Conservation (phyloP, 2,329 filamentous ascomycete species). For the Corniculantispora saksenae region DNA sequence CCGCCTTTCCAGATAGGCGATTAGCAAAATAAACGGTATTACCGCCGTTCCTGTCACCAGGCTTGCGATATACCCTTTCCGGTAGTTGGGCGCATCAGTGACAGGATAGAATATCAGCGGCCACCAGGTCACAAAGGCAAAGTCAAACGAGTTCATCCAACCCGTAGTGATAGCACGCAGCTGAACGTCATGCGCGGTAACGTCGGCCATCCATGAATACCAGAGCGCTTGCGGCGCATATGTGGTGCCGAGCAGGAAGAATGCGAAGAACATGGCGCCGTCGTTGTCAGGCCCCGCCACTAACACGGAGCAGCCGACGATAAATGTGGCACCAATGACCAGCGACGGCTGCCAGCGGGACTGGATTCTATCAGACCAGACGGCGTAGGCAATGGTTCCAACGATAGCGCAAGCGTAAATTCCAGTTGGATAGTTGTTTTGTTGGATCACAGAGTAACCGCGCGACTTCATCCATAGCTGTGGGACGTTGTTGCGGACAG, state of each 20-base stretch:
- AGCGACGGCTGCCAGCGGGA: slow-evolving; percentile 47
- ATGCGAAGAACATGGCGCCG: slow-evolving; percentile 44
- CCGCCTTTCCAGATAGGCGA: slow-evolving; percentile 38
- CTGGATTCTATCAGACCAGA: slow-evolving; percentile 42
- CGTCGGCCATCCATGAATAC: slow-evolving; percentile 49
- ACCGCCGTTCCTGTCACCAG: slow-evolving; percentile 38
- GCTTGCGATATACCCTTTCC: slow-evolving; percentile 42
- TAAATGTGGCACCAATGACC: slow-evolving; percentile 43
- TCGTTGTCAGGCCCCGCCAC: slow-evolving; percentile 34
- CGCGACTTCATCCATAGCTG: slow-evolving; percentile 46
- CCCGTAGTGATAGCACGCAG: slow-evolving; percentile 46
- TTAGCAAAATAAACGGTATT: slow-evolving; percentile 37
- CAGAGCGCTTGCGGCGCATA: slow-evolving; percentile 48
- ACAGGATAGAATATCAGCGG: slow-evolving; percentile 42
- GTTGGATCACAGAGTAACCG: slow-evolving; percentile 43
- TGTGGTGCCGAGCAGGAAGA: slow-evolving; percentile 45
- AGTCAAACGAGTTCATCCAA: slow-evolving; percentile 46
- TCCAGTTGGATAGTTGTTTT: slow-evolving; percentile 47
- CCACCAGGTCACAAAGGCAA: slow-evolving; percentile 45
- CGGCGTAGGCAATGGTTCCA: slow-evolving; percentile 42
- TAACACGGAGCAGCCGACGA: slow-evolving; percentile 41
- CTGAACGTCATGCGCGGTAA: slow-evolving; percentile 41
- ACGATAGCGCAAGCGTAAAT: slow-evolving; percentile 44
- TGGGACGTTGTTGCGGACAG: slow-evolving; percentile 46
- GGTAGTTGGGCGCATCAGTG: slow-evolving; percentile 40